Conservation (phyloP, 2,329 filamentous ascomycete species). For the Cryphonectria carpinicola region DNA sequence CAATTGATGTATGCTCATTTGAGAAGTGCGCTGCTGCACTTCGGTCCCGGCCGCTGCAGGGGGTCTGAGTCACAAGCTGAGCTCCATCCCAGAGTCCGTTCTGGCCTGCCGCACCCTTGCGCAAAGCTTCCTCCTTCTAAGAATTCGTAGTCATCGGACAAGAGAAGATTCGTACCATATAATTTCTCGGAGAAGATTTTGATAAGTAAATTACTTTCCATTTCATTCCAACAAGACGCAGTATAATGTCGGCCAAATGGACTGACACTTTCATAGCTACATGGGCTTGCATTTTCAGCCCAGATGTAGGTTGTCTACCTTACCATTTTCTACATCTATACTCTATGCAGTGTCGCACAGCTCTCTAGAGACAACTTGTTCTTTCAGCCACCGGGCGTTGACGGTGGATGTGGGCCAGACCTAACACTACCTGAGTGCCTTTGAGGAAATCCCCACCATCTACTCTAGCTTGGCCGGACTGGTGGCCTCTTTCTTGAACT, state of each 20-base stretch:
- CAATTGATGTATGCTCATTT: conserved; percentile 27
- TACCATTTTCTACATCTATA: background rate
- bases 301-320: background rate
- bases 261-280: background rate
- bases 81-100: background rate
- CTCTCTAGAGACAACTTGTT: background rate
- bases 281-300: background rate
- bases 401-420: background rate
- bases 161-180: background rate
- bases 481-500: conserved; percentile 42
- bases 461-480: conserved; percentile 38
- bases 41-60: background rate
- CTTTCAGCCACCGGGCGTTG: background rate
- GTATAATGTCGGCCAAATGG: background rate
- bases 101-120: background rate
- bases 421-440: too few species aligned
- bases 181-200: background rate
- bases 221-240: background rate
- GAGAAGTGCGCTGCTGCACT: conserved; percentile 17
- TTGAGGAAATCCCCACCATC: background rate
- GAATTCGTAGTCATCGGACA: background rate
- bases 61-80: conserved; percentile 7
- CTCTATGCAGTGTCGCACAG: background rate
- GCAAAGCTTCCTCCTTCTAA: background rate
- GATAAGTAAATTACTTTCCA: background rate